Base-by-base conservation (phyloP, 2,329 filamentous ascomycete genomes). In the Colletotrichum tamarilloi region DNA sequence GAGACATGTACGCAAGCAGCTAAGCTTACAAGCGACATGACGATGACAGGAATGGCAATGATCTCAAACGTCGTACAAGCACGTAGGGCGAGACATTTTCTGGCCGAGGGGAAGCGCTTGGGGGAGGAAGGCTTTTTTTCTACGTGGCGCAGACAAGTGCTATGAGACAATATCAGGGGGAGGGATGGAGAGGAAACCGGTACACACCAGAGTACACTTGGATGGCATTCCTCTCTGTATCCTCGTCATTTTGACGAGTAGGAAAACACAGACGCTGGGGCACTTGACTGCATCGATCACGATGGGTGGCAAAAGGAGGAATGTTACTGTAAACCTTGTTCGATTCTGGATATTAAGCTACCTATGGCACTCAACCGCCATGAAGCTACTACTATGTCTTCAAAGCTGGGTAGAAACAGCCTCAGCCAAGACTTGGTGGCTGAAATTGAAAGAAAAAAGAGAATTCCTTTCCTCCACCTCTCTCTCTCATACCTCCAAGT, bases 301-400 rank as follows among this genome's bases (percentile, higher is more conserved):
- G 14, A 55, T n/a, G 5, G n/a, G 24, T 2, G 16, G 7, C 24
- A 28, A 55, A 5, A 14, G 12, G 8, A 35, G 46, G 6, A 7
- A 19, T 55, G 19, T 38, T 60, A 30, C 14, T 68, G 62, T 49
- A 35, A 38, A 14, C 19, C n/a, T 70, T 57, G 46, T 71, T 71
- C 26, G 46, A 66, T 73, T 53, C 59, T 65, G 59, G 49, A 57
- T 73, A 73, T 71, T 73, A 73, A 71, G 62, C 67, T 71, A 73
- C 67, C 32, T 66, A 24, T 46, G 67, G 59, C 42, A 60, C n/a
- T 6, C 9, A 56, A 30, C 63, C 60, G 62, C 55, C 49, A 26
- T 35, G 53, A 49, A 66, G 56, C 71, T 62, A 46, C 56, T 66
- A 38, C 71, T 66, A 56, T 53, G 59, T 66, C 67, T 66, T 46